Conservation (phyloP, 2,329 filamentous ascomycete species). For the Chrysoporthe puriensis region DNA sequence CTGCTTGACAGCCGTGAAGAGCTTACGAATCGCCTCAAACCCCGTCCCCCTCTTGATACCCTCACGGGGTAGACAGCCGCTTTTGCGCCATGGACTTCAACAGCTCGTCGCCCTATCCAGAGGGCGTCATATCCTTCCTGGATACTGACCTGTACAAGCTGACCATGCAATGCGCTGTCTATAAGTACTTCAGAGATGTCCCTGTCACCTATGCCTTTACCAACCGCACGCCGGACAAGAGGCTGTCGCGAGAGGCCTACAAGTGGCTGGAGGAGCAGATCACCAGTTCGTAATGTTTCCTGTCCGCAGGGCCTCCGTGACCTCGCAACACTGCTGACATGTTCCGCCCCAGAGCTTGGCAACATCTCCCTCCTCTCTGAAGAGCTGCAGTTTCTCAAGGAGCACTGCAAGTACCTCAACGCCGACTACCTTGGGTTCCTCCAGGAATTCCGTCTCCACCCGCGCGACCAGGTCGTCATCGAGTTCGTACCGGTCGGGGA, state of each 20-base stretch:
- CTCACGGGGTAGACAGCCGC: neutral
- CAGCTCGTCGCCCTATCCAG: slow-evolving; percentile 67
- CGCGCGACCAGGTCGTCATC: slow-evolving; percentile 76
- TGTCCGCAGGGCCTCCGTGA: neutral
- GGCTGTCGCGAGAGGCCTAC: slow-evolving; percentile 81
- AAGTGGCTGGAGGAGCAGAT: slow-evolving; percentile 86
- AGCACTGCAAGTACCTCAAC: slow-evolving; percentile 79
- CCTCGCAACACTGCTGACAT: neutral
- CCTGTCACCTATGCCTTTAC: slow-evolving; percentile 92
- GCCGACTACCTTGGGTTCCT: slow-evolving; percentile 80
- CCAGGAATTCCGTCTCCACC: slow-evolving; percentile 77
- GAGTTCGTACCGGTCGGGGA: slow-evolving; percentile 62
- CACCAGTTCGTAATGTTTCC: slow-evolving; percentile 59
- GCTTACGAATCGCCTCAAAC: slow-evolving; percentile 7
- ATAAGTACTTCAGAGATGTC: slow-evolving; percentile 85
- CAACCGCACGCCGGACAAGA: slow-evolving; percentile 93
- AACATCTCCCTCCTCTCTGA: slow-evolving; percentile 79
- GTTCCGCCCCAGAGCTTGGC: slow-evolving; percentile 68
- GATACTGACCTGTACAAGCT: slow-evolving; percentile 92
- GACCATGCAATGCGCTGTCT: slow-evolving; percentile 97
- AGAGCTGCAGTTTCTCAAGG: slow-evolving; percentile 78
- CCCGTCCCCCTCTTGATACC: neutral
- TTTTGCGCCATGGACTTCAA: slow-evolving; percentile 63
- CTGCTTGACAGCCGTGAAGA: neutral
- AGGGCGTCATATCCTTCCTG: slow-evolving; percentile 80